Evolutionary conservation across 1,139 yeast species (phyloP).

Genomic region (Magnusiomyces magnusii): DNA sequence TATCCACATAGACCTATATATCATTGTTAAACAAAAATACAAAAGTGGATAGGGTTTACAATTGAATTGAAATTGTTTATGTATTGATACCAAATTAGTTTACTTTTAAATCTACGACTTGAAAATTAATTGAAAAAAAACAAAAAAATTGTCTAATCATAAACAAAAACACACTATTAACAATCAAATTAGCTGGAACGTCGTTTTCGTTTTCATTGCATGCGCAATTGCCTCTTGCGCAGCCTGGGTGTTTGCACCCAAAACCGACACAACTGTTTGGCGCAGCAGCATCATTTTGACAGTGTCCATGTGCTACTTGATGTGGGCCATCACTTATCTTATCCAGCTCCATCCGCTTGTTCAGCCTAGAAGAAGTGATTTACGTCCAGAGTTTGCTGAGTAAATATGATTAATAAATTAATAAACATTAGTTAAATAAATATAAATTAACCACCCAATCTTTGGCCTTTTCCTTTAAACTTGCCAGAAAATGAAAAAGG

Average conservation of each 20-base stretch:
- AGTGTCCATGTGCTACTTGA: conserved; percentile 74
- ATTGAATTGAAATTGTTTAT: too few relatives aligned
- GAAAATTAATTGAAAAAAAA: too few relatives aligned
- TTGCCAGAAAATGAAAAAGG: conserved; percentile 13
- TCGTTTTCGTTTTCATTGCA: conserved; percentile 54
- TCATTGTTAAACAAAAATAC: too few relatives aligned
- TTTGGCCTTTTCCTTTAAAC: conserved; percentile 22
- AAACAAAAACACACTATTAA: too few relatives aligned
- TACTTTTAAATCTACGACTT: too few relatives aligned
- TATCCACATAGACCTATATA: too few relatives aligned
- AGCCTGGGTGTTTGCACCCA: conserved; percentile 60
- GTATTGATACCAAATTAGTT: too few relatives aligned
- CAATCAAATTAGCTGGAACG: conserved; percentile 65
- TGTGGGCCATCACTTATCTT: conserved; percentile 78
- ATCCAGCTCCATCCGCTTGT: conserved; percentile 72
- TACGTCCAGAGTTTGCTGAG: conserved; percentile 54
- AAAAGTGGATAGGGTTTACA: too few relatives aligned
- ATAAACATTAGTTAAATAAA: too few relatives aligned
- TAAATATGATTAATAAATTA: conserved; percentile 12
- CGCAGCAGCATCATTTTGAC: conserved; percentile 79
- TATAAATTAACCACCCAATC: conserved; percentile 26
- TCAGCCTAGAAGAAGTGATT: conserved; percentile 60
- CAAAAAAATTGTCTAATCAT: too few relatives aligned
- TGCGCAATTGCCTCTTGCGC: conserved; percentile 53
- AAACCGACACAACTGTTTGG: conserved; percentile 58